phyloP scores from a whole-genome alignment of 2,329 filamentous ascomycete species.

The Eutypa lata region DNA sequence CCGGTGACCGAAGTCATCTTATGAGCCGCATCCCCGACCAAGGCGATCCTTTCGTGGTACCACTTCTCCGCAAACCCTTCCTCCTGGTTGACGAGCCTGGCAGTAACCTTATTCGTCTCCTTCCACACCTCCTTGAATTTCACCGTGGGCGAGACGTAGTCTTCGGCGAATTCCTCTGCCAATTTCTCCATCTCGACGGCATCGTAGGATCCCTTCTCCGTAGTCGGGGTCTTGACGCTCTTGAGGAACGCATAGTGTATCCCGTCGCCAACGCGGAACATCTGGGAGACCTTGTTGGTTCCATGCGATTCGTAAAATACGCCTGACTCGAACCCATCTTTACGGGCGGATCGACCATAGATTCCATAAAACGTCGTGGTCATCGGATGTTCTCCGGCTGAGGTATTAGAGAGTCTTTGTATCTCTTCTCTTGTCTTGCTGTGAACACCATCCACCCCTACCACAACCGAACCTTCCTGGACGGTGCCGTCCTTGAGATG shows the following conservation, averaged over 20 bases:
- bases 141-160: constrained; percentile 11
- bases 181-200: constrained; percentile 10
- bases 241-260: constrained; percentile 10
- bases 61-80: constrained; percentile 17
- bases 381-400: constrained; percentile 8
- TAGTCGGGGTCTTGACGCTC: constrained; percentile 3
- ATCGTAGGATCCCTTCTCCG: constrained; percentile 7
- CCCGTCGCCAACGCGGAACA: constrained; percentile 2
- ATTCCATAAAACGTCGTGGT: constrained; percentile 6
- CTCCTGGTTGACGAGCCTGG: constrained; percentile 10
- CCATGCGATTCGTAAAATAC: constrained; percentile 12
- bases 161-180: constrained; percentile 8
- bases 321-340: constrained; percentile 1
- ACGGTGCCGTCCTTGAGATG: constrained; percentile 16
- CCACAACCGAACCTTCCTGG: constrained; percentile 18
- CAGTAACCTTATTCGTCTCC: not conserved
- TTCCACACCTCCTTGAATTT: constrained; percentile 18
- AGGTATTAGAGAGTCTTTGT: constrained; percentile 1
- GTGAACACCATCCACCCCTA: constrained; percentile 21
- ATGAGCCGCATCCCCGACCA: constrained; percentile 36
- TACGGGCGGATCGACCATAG: constrained; percentile 6
- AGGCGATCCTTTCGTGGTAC: constrained; percentile 27
- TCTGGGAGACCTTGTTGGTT: constrained; percentile 10
- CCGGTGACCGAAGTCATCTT: constrained; percentile 17
- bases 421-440: constrained; percentile 17